These are phyloP conservation scores for Cladosporium sp. DNA, from an alignment of 2,329 filamentous ascomycete genomes.

Conservation along the genomic window DNA sequence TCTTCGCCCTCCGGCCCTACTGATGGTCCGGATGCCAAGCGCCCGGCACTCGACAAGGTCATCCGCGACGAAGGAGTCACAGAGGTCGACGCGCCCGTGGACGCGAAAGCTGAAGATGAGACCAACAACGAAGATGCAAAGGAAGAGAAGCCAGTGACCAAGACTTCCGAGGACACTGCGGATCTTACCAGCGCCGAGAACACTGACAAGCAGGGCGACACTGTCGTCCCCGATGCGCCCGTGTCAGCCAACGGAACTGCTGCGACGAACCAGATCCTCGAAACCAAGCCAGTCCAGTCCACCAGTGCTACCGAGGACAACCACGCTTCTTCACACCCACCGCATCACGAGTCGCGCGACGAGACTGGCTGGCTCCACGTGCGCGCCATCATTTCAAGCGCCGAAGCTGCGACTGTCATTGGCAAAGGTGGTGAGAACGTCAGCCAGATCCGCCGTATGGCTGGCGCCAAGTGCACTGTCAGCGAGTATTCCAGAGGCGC, in stretches of 20 bases:
- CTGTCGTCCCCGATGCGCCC: constrained; percentile 64
- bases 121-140: constrained; percentile 25
- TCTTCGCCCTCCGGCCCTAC: constrained; percentile 89
- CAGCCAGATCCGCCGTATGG: constrained; percentile 90
- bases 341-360: constrained; percentile 63
- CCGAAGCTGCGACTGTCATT: constrained; percentile 95
- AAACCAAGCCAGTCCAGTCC: constrained; percentile 47
- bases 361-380: constrained; percentile 97
- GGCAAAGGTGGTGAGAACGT: constrained; percentile 99
- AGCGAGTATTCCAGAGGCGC: constrained; percentile 97
- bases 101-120: constrained; percentile 20
- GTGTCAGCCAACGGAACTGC: constrained; percentile 43
- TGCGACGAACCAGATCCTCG: constrained; percentile 40
- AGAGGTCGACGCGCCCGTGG: constrained; percentile 40
- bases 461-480: constrained; percentile 96
- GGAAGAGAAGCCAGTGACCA: constrained; percentile 16
- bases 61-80: constrained; percentile 60
- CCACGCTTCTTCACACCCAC: constrained; percentile 45
- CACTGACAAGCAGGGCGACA: constrained; percentile 64
- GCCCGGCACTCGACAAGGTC: constrained; percentile 91
- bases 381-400: constrained; percentile 93
- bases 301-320: constrained; percentile 56
- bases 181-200: constrained; percentile 36
- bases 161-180: constrained; percentile 13
- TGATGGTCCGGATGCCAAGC: constrained; percentile 96